A percentile compares a stretch with the other conserved stretches of the same genome.
phyloP scores from a whole-genome alignment of 2,329 filamentous ascomycete genomes.

The Aureobasidium zeae region DNA sequence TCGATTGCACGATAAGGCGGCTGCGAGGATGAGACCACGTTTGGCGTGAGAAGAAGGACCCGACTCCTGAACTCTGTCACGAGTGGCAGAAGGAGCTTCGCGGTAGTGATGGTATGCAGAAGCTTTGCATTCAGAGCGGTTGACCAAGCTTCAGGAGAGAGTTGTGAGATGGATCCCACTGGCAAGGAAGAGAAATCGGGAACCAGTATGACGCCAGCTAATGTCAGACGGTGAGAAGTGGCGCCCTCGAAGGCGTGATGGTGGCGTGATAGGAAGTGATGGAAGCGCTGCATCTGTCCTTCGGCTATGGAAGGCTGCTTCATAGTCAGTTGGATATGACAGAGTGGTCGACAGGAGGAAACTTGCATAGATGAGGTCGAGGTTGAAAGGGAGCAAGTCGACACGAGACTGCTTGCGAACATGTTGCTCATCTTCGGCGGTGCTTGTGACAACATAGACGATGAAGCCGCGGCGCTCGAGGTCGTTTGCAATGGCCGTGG shows the following conservation, averaged over 20 bases:
- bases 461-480: slow-evolving; percentile 87
- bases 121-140: slow-evolving; percentile 89
- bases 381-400: slow-evolving; percentile 71
- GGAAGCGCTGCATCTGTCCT: slow-evolving; percentile 62
- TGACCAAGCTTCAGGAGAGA: slow-evolving; percentile 73
- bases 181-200: slow-evolving; percentile 56
- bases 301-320: slow-evolving; percentile 57
- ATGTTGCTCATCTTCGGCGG: slow-evolving; percentile 72
- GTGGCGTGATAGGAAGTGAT: slow-evolving; percentile 59
- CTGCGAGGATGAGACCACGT: slow-evolving; percentile 68
- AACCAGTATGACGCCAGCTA: slow-evolving; percentile 74
- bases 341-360: slow-evolving; percentile 15
- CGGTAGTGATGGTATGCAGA: slow-evolving; percentile 76
- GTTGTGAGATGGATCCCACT: slow-evolving; percentile 73
- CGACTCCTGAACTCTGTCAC: slow-evolving; percentile 49
- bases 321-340: neutral
- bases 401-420: slow-evolving; percentile 67
- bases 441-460: slow-evolving; percentile 80
- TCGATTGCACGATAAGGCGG: slow-evolving; percentile 79
- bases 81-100: slow-evolving; percentile 68
- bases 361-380: slow-evolving; percentile 73
- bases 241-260: slow-evolving; percentile 69
- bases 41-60: slow-evolving; percentile 68
- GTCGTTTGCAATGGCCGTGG: slow-evolving; percentile 72
- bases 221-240: slow-evolving; percentile 62